A percentile compares a stretch with the other conserved stretches of the same genome.
Conservation (phyloP, 225 moss, liverwort and hornwort species). For the Physcomitrium patens region DNA sequence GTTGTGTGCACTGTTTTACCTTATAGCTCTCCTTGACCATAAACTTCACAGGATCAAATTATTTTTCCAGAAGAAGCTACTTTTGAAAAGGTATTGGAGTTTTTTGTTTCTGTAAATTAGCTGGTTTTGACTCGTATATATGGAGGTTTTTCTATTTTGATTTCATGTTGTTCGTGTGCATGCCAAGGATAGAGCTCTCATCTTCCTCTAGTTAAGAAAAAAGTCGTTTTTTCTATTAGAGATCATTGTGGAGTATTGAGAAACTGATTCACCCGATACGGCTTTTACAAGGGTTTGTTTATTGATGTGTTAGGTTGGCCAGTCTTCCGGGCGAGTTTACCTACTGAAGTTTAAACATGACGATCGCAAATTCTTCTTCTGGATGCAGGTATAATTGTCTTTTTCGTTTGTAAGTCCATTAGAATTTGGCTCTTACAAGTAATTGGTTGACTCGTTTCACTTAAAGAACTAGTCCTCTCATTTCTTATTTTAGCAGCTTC, state of each 20-base stretch:
- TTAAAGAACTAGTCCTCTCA: neutral
- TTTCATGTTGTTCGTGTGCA: neutral
- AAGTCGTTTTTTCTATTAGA: neutral
- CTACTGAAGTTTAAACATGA: constrained; percentile 87
- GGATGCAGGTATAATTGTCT: constrained; percentile 82
- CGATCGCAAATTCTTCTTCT: constrained; percentile 83
- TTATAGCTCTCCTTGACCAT: constrained; percentile 44
- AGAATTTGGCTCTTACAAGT: constrained; percentile 14
- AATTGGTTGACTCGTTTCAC: constrained; percentile 11
- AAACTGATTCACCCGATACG: constrained; percentile 11
- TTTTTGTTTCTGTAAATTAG: neutral
- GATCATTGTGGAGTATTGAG: neutral
- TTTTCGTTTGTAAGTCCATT: neutral
- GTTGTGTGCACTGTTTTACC: constrained; percentile 18
- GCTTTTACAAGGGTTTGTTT: constrained; percentile 22
- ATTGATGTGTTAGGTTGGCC: constrained; percentile 63
- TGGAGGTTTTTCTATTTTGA: neutral
- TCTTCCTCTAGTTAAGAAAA: neutral
- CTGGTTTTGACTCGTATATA: neutral
- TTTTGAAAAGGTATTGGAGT: constrained; percentile 79
- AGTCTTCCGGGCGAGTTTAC: constrained; percentile 89
- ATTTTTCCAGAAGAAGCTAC: constrained; percentile 87
- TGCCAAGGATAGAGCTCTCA: constrained; percentile 11
- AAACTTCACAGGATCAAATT: constrained; percentile 72
- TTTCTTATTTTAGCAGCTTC: constrained; percentile 9